Conservation (phyloP, 129 eudicot species). For the Solidago caesia region DNA sequence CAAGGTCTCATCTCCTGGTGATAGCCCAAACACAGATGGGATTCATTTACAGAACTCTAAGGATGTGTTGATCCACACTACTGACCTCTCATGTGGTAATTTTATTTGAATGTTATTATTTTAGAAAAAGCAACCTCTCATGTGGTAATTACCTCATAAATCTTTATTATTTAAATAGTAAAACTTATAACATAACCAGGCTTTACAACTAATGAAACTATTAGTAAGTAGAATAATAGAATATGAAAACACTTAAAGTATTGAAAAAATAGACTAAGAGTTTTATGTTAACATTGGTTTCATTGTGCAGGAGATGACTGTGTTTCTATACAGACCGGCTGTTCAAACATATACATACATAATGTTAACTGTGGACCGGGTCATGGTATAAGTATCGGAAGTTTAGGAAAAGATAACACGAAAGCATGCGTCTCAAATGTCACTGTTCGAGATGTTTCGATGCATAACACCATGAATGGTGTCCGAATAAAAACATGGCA, state of each 20-base stretch:
- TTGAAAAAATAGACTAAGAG: no score
- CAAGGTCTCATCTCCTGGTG: conserved; percentile 69
- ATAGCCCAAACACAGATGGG: conserved; percentile 96
- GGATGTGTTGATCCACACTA: conserved; percentile 73
- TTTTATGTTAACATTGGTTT: neutral
- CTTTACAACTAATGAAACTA: no score
- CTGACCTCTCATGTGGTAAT: conserved; percentile 70
- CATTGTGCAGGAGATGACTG: conserved; percentile 84
- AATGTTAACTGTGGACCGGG: conserved; percentile 92
- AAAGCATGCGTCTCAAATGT: conserved; percentile 90
- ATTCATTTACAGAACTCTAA: conserved; percentile 90
- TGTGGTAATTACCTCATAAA: conserved; percentile 54
- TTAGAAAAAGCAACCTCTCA: conserved; percentile 36
- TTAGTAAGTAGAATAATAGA: no score
- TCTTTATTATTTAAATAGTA: neutral
- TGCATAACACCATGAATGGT: conserved; percentile 86
- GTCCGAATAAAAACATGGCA: conserved; percentile 98
- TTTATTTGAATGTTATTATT: no score
- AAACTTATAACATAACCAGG: neutral
- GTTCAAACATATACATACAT: conserved; percentile 75
- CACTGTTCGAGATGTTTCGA: conserved; percentile 66
- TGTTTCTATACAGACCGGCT: conserved; percentile 89
- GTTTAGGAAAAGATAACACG: conserved; percentile 80
- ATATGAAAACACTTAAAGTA: neutral
- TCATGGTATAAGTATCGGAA: conserved; percentile 94